A percentile compares a stretch with the other conserved stretches of the same genome.
These are phyloP conservation scores for Andrographis paniculata DNA, from an alignment of 305 asterid species.

Conservation along the genomic window DNA sequence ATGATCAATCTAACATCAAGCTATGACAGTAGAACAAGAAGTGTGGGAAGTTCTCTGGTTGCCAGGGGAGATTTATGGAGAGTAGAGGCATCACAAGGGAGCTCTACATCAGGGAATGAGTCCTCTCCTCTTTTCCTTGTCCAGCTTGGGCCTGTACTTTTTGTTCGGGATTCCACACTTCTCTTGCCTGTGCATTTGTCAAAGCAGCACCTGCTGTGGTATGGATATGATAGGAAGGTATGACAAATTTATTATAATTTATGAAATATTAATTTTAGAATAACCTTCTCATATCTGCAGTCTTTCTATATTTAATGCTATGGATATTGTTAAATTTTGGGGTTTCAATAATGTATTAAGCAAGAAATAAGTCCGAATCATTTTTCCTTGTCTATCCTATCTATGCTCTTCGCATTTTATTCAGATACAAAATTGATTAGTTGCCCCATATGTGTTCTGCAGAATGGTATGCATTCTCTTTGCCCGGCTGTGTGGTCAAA, in stretches of 20 bases:
- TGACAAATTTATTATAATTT: conserved; percentile 3
- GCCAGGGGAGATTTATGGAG: conserved; percentile 99
- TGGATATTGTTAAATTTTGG: not conserved
- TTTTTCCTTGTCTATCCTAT: not conserved
- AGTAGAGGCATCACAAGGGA: conserved; percentile 88
- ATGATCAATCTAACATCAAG: conserved; percentile 71
- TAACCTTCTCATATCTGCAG: too few species aligned
- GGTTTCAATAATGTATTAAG: not conserved
- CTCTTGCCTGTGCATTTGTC: conserved; percentile 93
- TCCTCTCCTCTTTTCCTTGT: conserved; percentile 76
- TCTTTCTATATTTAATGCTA: too few species aligned
- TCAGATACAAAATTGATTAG: conserved; percentile 12
- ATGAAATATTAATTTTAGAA: too few species aligned
- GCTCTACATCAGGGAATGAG: conserved; percentile 71
- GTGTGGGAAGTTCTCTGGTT: conserved; percentile 65
- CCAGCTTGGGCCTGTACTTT: conserved; percentile 96
- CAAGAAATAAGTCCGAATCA: conserved; percentile 5
- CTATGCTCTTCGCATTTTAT: not conserved
- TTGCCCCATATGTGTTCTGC: conserved; percentile 21
- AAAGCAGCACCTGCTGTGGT: conserved; percentile 95
- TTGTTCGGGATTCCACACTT: conserved; percentile 94
- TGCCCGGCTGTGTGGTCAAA: conserved; percentile 99
- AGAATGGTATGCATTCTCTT: conserved; percentile 95
- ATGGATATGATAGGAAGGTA: conserved; percentile 98
- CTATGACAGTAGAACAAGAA: conserved; percentile 67